phyloP scores from a whole-genome alignment of 2,329 filamentous ascomycete species.

The Aureobasidium sp. region DNA sequence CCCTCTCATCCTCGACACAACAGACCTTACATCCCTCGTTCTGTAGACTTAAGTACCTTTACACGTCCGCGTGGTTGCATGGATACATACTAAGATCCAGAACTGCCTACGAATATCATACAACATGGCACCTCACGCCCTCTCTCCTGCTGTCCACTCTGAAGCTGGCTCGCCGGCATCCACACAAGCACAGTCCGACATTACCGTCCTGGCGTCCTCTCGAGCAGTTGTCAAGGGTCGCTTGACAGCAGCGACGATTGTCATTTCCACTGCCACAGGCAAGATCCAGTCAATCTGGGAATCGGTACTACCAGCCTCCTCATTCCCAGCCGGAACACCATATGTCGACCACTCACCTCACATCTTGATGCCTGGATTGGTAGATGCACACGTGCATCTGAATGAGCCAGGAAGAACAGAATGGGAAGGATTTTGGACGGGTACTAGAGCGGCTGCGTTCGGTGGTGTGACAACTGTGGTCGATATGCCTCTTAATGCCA shows the following conservation, averaged over 20 bases:
- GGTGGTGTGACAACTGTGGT: slow-evolving; percentile 94
- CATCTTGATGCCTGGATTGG: slow-evolving; percentile 80
- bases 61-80: not conserved
- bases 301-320: slow-evolving; percentile 63
- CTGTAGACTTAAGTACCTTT: not conserved
- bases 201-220: slow-evolving; percentile 67
- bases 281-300: slow-evolving; percentile 75
- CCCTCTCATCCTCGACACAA: not conserved
- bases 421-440: slow-evolving; percentile 97
- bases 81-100: not conserved
- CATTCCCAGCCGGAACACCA: slow-evolving; percentile 63
- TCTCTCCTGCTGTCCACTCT: not conserved
- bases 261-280: slow-evolving; percentile 69
- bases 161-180: not conserved
- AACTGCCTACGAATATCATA: not conserved
- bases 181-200: not conserved
- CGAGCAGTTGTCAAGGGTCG: slow-evolving; percentile 72
- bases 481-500: slow-evolving; percentile 96
- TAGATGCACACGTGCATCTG: slow-evolving; percentile 95
- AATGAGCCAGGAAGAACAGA: slow-evolving; percentile 95
- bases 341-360: slow-evolving; percentile 82
- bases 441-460: slow-evolving; percentile 86
- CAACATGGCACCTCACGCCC: slow-evolving; percentile 17
- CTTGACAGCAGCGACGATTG: slow-evolving; percentile 75
- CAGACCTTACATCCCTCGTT: not conserved